Base-by-base conservation (phyloP, 768 basidiomycete species). In the Panellus pusillus region DNA sequence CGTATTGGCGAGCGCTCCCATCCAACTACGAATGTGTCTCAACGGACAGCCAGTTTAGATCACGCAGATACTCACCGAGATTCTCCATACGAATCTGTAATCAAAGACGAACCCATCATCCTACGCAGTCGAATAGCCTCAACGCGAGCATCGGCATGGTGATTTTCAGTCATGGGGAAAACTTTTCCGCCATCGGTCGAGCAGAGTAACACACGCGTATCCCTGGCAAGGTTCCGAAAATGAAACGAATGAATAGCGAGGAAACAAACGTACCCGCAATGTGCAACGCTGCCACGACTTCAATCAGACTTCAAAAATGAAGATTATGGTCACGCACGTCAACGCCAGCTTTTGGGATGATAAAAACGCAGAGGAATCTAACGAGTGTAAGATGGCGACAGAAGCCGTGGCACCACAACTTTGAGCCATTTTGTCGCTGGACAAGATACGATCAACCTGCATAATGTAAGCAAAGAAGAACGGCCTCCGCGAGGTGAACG, bases 21-120 rank as follows among this genome's bases (percentile, higher is more conserved):
- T 96, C 92, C 93, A 96, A 44, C 91, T 91, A 54, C 12, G 2
- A 19, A 13, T n/a, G 42, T 14, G 31, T 28, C 50, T 50, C 46
- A 47, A 9, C 12, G 18, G 24, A 55, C 55, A 50, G 50, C 47
- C 20, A 4, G 14, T 40, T 28, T 27, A 32, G 47, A 53, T 45
- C 50, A 17, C 4, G 29, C 20, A 14, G 15, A 7, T 18, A 65
- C 73, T 70, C 67, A 91, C 84, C 95, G 77, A 28, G 86, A 83
- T 76, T 98, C 95, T 7, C 96, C 95, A 63, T 91, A 98, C 6
- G 93, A 94, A 67, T 98, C 96, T 2, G 91, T 91, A 40, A 97
- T 89, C 24, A 96, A 70, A 3, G 90, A 87, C 9, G 87, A 87
- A 11, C 93, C 89, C 84, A 91, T 93, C 83, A 93, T 90, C 49